These are phyloP conservation scores for Neonectria punicea DNA, from an alignment of 2,329 filamentous ascomycete genomes.

Conservation along the genomic window DNA sequence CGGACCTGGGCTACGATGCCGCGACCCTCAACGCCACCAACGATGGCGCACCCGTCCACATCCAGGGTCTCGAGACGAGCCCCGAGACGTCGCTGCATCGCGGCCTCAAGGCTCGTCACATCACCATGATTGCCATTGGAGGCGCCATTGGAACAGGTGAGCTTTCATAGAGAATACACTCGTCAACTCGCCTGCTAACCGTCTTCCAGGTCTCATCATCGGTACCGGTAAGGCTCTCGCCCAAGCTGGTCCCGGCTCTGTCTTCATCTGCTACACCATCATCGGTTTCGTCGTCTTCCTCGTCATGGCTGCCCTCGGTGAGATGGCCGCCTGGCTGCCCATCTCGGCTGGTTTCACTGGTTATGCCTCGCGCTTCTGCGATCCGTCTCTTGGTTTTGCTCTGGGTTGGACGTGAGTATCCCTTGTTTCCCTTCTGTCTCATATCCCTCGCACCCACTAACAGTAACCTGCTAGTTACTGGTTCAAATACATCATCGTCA, in stretches of 20 bases:
- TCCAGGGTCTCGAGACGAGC: conserved; percentile 61
- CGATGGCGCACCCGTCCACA: conserved; percentile 43
- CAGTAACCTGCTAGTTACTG: conserved; percentile 60
- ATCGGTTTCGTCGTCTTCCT: conserved; percentile 80
- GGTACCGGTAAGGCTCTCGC: conserved; percentile 68
- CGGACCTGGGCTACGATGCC: conserved; percentile 37
- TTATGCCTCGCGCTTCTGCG: conserved; percentile 82
- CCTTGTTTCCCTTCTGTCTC: neutral
- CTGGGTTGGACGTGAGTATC: conserved; percentile 74
- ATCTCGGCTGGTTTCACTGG: conserved; percentile 83
- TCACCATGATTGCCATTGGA: conserved; percentile 74
- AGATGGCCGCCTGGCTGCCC: conserved; percentile 87
- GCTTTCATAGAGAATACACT: neutral
- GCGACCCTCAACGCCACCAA: conserved; percentile 15
- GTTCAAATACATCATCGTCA: conserved; percentile 87
- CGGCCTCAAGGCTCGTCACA: conserved; percentile 65
- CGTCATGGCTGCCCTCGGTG: conserved; percentile 83
- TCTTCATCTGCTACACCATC: conserved; percentile 77
- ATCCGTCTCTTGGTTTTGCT: conserved; percentile 83
- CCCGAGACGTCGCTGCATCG: conserved; percentile 60
- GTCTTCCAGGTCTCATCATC: conserved; percentile 70
- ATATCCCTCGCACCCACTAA: conserved; percentile 22
- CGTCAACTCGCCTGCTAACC: neutral
- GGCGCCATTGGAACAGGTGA: conserved; percentile 75
- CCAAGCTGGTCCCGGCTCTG: conserved; percentile 69